Base-by-base conservation (phyloP, 2,329 filamentous ascomycete genomes). In the Epichloe coenophiala region DNA sequence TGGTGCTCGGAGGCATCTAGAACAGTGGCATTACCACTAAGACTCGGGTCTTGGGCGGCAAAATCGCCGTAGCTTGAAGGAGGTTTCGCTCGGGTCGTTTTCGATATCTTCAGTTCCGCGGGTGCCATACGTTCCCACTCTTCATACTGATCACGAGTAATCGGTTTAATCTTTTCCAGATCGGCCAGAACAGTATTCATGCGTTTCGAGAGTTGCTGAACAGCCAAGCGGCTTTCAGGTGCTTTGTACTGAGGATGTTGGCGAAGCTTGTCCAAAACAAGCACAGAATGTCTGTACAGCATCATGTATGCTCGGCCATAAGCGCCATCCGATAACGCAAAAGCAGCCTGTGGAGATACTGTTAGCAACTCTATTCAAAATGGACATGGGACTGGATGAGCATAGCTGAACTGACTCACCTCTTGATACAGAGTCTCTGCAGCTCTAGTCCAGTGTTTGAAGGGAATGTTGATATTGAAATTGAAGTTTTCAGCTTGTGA, bases 271-370 rank as follows among this genome's bases (percentile, higher is more conserved):
- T 88, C 78, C 31, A 95, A 71, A 23, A 95, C 79, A n/a, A 98
- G 80, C 49, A 84, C 77, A 9, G 88, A 88, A 68, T 95, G 89
- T 58, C 93, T 83, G 63, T 93, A 88, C n/a, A 95, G 78, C 53
- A 97, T 81, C 50, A 96, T 77, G 65, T 95, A 98, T 4, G 91
- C 87, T 62, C 93, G 85, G 59, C 89, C 81, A 56, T 88, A 81
- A 67, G 96, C 90, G 60, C 84, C 84, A 66, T 97, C 91, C 41
- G 78, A 77, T 60, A 93, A 77, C 63, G 95, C 95, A 59, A 91
- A 88, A 48, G 80, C 76, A 19, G 88, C 90, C 87, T 96, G 36
- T 21, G 6, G 19, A 35, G 37, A n/a, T 13, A 3, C 4, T 8
- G 17, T 54, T n/a, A 49, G 44, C 17, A 36, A 1, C 13, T 33